phyloP scores from a whole-genome alignment of 805 yeast species.

The Schwanniomyces polymorphus region DNA sequence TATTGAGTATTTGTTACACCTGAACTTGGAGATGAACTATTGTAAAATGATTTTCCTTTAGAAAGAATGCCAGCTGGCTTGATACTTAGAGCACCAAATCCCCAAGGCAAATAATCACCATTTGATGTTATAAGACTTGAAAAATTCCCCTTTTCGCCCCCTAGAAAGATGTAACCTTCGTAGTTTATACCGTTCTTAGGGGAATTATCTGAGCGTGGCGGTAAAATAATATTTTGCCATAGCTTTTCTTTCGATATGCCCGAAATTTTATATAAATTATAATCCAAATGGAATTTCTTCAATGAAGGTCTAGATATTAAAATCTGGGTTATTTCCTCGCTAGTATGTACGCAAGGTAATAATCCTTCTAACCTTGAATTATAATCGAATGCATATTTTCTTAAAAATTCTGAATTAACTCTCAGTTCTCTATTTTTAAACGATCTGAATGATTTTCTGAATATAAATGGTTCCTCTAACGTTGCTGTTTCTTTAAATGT shows the following conservation, averaged over 20 bases:
- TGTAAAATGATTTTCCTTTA: conserved; percentile 14
- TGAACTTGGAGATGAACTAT: conserved; percentile 36
- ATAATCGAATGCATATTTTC: conserved; percentile 51
- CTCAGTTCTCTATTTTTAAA: conserved; percentile 46
- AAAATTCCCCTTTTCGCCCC: conserved; percentile 8
- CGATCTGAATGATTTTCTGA: conserved; percentile 1
- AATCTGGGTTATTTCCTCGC: conserved; percentile 12
- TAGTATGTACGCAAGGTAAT: conserved; percentile 18
- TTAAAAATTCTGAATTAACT: conserved; percentile 48
- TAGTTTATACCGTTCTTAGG: conserved; percentile 20
- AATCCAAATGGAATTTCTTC: conserved; percentile 24
- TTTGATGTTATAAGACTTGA: conserved; percentile 16
- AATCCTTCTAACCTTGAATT: conserved; percentile 34
- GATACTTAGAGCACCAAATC: conserved; percentile 12
- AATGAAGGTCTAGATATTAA: conserved; percentile 12
- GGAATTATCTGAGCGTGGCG: conserved; percentile 47
- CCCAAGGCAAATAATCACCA: conserved; percentile 27
- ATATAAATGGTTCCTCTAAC: background rate
- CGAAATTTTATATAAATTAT: conserved; percentile 35
- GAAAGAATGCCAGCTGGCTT: conserved; percentile 37
- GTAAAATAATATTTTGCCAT: conserved; percentile 53
- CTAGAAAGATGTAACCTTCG: conserved; percentile 21
- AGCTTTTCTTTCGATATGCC: conserved; percentile 47
- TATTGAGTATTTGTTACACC: conserved; percentile 44
- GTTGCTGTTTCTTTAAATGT: conserved; percentile 10